These are phyloP conservation scores for Apiospora hydei DNA, from an alignment of 2,329 filamentous ascomycete genomes.

Conservation along the genomic window DNA sequence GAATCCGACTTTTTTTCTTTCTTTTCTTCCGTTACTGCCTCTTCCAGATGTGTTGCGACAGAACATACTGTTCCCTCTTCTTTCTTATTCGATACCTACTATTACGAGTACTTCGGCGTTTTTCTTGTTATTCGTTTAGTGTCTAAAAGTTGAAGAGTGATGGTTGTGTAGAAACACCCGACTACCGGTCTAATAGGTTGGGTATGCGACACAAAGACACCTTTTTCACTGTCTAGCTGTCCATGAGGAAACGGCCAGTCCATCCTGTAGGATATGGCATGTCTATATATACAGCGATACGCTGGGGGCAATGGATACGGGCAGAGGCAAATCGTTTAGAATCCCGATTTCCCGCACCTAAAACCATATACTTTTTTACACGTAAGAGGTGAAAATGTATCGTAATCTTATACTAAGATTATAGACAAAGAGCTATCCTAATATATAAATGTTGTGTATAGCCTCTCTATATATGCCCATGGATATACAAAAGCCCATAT, in stretches of 20 bases:
- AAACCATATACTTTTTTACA: too few relatives aligned
- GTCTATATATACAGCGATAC: too few relatives aligned
- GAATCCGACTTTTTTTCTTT: not conserved
- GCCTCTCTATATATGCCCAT: not conserved
- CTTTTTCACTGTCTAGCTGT: too few relatives aligned
- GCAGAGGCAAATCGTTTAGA: too few relatives aligned
- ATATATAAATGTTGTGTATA: not conserved
- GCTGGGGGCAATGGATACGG: too few relatives aligned
- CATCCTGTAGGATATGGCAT: too few relatives aligned
- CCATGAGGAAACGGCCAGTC: too few relatives aligned
- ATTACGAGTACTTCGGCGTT: not conserved
- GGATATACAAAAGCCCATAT: not conserved
- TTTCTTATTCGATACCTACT: not conserved
- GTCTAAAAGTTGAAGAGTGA: not conserved
- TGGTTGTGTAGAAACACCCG: not conserved
- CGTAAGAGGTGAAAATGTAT: too few relatives aligned
- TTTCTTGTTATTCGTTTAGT: not conserved
- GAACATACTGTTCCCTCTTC: not conserved
- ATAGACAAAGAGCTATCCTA: not conserved
- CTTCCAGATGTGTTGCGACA: not conserved
- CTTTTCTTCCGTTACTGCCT: not conserved
- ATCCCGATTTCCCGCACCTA: too few relatives aligned
- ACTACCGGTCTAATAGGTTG: too few relatives aligned
- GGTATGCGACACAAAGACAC: too few relatives aligned
- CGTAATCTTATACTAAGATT: not conserved